phyloP scores from a whole-genome alignment of 805 yeast species.

The Pichia membranifaciens region DNA sequence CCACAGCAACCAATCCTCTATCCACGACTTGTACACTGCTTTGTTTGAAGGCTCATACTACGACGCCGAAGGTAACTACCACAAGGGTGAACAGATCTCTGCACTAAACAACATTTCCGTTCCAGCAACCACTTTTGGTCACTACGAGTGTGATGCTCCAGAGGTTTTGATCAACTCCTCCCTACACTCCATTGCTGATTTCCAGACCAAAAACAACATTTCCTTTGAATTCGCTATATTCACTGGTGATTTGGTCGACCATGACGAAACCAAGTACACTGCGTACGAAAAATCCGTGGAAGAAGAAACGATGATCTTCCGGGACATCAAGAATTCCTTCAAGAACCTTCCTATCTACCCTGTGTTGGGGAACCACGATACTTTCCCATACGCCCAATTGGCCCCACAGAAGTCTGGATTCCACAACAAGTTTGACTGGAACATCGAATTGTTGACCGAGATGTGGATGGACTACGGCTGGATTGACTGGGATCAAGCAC shows the following conservation, averaged over 20 bases:
- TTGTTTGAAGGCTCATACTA: conserved; percentile 18
- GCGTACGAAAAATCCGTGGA: conserved; percentile 42
- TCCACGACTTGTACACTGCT: conserved; percentile 9
- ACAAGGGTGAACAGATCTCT: conserved; percentile 25
- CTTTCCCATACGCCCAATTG: conserved; percentile 65
- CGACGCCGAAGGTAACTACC: conserved; percentile 27
- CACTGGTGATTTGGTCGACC: conserved; percentile 74
- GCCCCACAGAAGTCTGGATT: conserved; percentile 48
- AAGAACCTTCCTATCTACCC: conserved; percentile 53
- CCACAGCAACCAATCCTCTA: conserved; percentile 1
- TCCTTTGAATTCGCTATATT: conserved; percentile 57
- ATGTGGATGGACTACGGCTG: conserved; percentile 44
- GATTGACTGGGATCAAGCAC: conserved; percentile 33
- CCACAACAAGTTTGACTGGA: conserved; percentile 37
- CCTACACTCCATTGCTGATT: conserved; percentile 37
- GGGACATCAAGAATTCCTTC: conserved; percentile 45
- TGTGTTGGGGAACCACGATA: conserved; percentile 66
- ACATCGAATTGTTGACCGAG: conserved; percentile 42
- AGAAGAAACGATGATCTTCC: conserved; percentile 48
- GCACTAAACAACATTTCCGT: conserved; percentile 30
- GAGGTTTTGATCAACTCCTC: conserved; percentile 57
- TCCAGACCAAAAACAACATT: conserved; percentile 28
- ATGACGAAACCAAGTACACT: conserved; percentile 46
- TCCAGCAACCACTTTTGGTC: conserved; percentile 60
- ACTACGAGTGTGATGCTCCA: conserved; percentile 63